Conservation (phyloP, 345 rosid species). For the Lepidium sativum region DNA sequence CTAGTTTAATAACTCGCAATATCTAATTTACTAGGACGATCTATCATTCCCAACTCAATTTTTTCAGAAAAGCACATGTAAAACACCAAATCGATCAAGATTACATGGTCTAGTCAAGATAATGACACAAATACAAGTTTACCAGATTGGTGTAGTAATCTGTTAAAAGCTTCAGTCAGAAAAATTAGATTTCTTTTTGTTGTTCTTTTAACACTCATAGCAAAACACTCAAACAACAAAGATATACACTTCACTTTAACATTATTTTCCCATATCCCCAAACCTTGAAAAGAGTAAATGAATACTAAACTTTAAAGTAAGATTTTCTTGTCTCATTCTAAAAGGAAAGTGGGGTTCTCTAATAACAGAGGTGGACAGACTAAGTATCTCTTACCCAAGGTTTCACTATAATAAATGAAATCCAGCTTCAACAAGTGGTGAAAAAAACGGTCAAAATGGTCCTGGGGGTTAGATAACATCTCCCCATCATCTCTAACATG, state of each 20-base stretch:
- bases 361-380: constrained; percentile 10
- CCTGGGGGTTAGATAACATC: constrained; percentile 15
- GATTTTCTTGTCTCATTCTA: not conserved
- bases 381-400: constrained; percentile 10
- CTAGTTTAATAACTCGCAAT: not conserved
- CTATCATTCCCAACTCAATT: not conserved
- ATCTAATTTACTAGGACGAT: not conserved
- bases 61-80: not conserved
- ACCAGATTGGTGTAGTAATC: not conserved
- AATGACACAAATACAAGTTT: not conserved
- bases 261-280: not conserved
- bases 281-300: not conserved
- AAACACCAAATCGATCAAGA: not conserved
- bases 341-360: constrained; percentile 15
- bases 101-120: not conserved
- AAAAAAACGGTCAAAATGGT: constrained; percentile 24
- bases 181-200: not conserved
- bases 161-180: not conserved
- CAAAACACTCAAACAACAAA: constrained; percentile 6
- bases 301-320: not conserved
- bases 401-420: constrained; percentile 2
- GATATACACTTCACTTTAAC: not conserved
- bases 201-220: not conserved
- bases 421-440: constrained; percentile 22
- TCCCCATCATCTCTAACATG: constrained; percentile 21